Conservation (phyloP, 176 grass and related monocot genomes). For the Avena insularis region DNA sequence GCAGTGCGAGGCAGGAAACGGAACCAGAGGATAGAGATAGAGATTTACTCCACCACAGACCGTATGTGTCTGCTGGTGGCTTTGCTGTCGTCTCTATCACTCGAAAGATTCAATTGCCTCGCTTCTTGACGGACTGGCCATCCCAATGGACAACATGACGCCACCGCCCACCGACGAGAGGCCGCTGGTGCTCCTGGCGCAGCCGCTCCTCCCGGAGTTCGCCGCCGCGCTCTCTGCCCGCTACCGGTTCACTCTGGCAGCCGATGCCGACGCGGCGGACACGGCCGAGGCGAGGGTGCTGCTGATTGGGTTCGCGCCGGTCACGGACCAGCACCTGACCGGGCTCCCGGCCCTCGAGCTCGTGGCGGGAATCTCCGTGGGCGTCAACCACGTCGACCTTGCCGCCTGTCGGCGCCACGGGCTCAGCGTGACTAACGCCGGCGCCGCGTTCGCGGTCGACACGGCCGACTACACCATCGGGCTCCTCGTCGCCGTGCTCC, state of each 20-base stretch:
- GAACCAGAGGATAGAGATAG: too few relatives aligned
- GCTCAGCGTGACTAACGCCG: slow-evolving; percentile 58
- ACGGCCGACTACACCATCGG: slow-evolving; percentile 55
- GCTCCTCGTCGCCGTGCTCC: slow-evolving; percentile 49
- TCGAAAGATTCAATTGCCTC: too few relatives aligned
- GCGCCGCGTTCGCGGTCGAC: slow-evolving; percentile 40
- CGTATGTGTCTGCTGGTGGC: too few relatives aligned
- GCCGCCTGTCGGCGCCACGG: slow-evolving; percentile 40
- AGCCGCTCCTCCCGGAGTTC: background rate
- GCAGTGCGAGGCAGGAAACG: too few relatives aligned
- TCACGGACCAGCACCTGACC: slow-evolving; percentile 29
- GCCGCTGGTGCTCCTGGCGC: slow-evolving; percentile 41
- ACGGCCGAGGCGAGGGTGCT: background rate
- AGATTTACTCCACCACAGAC: too few relatives aligned
- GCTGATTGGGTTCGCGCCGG: background rate
- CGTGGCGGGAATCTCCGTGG: slow-evolving; percentile 43
- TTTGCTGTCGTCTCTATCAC: too few relatives aligned
- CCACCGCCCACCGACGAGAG: background rate
- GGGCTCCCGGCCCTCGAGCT: slow-evolving; percentile 48
- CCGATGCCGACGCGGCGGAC: background rate
- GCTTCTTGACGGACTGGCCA: too few relatives aligned
- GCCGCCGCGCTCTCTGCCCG: slow-evolving; percentile 2
- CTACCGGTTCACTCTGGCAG: background rate
- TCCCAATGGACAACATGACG: too few relatives aligned
- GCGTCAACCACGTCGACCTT: slow-evolving; percentile 67